Base-by-base conservation (phyloP, 352 stramenopile genomes). In the Pythium diclinum region DNA sequence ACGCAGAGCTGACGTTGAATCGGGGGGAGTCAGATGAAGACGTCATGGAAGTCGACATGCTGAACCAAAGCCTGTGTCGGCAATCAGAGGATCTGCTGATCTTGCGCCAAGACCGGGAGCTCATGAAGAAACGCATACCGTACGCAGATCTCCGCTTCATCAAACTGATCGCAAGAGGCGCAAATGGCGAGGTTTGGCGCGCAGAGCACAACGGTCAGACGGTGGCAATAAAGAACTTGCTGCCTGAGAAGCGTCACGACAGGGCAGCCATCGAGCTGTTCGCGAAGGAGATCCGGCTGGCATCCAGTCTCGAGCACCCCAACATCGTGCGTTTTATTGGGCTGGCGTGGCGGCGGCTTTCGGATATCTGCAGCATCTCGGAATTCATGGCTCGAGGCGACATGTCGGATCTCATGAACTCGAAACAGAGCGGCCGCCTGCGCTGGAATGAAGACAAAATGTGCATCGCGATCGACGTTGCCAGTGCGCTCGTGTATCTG, bases 251-350 rank as follows among this genome's bases (percentile, higher is more conserved):
- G 30, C 71, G 72, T 5, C 66, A 75, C 40, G 70, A 85, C 48
- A 59, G 73, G 17, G 59, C 36, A 3, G 71, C 76, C 11, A 65
- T 88, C 36, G 75, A 75, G 59, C 38, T 76, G 8, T 91, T 91
- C 23, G 63, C 78, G 19, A 72, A 79, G 16, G 82, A 91, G 38
- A 78, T 89, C 10, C 71, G 77, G 0, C 69, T 91, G 0, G 75
- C 73, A 0, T 74, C 82, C 0, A 61, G 67, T 28, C 65, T 91
- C 0, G 76, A 78, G 2, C 82, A 91, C 33, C 79, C 78, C 2
- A 88, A 87, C 60, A 88, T 91, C n/a, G 82, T 89, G 23, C 73
- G 69, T 6, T 91, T 89, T 51, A 72, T 89, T 16, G 78, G 82
- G 3, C 36, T 89, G 3, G 75, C 80, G n/a, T 91, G 82, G 82